These are phyloP conservation scores for Cladobotryum protrusum DNA, from an alignment of 2,329 filamentous ascomycete genomes.

Conservation along the genomic window DNA sequence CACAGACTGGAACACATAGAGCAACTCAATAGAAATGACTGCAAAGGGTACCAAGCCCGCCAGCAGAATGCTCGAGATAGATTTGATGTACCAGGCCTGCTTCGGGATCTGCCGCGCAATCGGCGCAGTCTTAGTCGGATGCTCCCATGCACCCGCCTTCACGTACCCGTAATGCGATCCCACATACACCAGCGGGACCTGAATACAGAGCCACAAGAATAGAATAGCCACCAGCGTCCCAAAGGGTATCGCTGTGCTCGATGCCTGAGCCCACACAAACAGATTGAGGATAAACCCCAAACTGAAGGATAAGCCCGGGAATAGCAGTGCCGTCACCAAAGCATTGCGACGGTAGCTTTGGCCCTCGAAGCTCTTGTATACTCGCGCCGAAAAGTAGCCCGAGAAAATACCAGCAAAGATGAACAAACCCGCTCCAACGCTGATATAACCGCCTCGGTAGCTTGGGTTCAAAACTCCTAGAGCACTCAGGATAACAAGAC, in stretches of 20 bases:
- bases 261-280: constrained; percentile 86
- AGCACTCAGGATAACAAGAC: constrained; percentile 65
- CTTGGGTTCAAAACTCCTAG: constrained; percentile 77
- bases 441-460: constrained; percentile 85
- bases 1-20: constrained; percentile 80
- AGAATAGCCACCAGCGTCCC: constrained; percentile 68
- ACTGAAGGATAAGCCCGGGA: constrained; percentile 71
- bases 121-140: constrained; percentile 70
- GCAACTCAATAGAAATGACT: constrained; percentile 79
- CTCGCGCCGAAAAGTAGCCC: constrained; percentile 76
- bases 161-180: constrained; percentile 74
- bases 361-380: constrained; percentile 80
- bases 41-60: constrained; percentile 78
- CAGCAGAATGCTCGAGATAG: constrained; percentile 57
- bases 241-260: constrained; percentile 80
- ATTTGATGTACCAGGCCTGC: constrained; percentile 69
- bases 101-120: constrained; percentile 68
- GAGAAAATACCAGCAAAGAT: constrained; percentile 78
- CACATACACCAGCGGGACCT: constrained; percentile 75
- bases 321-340: constrained; percentile 67
- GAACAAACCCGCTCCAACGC: constrained; percentile 76
- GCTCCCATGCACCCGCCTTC: constrained; percentile 63
- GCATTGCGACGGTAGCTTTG: constrained; percentile 70
- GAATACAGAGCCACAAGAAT: constrained; percentile 76
- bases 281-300: constrained; percentile 76